Conservation (phyloP, 1,284 basidiomycete genomes). For the Tilletia caries region DNA sequence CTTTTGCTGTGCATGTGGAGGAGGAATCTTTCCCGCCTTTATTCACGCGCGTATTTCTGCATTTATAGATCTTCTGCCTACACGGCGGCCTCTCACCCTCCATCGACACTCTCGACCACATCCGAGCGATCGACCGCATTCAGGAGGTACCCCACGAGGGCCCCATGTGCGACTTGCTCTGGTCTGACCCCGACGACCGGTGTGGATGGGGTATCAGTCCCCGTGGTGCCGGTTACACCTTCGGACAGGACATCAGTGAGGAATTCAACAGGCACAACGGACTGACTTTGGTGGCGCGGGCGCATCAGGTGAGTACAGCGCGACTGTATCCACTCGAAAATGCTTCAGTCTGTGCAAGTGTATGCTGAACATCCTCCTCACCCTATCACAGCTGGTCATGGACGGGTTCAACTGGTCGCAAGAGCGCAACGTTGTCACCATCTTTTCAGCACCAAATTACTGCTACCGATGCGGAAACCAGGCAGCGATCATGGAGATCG, state of each 20-base stretch:
- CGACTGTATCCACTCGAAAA: too few relatives aligned
- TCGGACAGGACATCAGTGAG: slow-evolving; percentile 97
- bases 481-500: slow-evolving; percentile 99
- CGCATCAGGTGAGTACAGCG: slow-evolving; percentile 34
- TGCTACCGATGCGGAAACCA: slow-evolving; percentile 99
- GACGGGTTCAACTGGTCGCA: slow-evolving; percentile 98
- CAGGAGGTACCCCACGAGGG: slow-evolving; percentile 99
- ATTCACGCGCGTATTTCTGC: slow-evolving; percentile 12
- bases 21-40: too few relatives aligned
- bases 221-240: slow-evolving; percentile 96
- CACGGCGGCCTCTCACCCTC: slow-evolving; percentile 98
- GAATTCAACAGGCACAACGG: slow-evolving; percentile 99
- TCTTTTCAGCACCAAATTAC: slow-evolving; percentile 56
- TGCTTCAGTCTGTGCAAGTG: too few relatives aligned
- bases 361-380: not conserved
- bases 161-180: slow-evolving; percentile 97
- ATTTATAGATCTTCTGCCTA: slow-evolving; percentile 89
- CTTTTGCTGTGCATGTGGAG: too few relatives aligned
- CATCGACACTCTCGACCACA: slow-evolving; percentile 98
- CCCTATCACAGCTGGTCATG: slow-evolving; percentile 79
- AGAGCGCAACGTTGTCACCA: slow-evolving; percentile 72
- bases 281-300: slow-evolving; percentile 74
- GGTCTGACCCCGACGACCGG: slow-evolving; percentile 98
- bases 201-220: slow-evolving; percentile 99
- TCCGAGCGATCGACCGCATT: slow-evolving; percentile 94